Conservation (phyloP, 2,329 filamentous ascomycete species). For the Aspergillus ruber region DNA sequence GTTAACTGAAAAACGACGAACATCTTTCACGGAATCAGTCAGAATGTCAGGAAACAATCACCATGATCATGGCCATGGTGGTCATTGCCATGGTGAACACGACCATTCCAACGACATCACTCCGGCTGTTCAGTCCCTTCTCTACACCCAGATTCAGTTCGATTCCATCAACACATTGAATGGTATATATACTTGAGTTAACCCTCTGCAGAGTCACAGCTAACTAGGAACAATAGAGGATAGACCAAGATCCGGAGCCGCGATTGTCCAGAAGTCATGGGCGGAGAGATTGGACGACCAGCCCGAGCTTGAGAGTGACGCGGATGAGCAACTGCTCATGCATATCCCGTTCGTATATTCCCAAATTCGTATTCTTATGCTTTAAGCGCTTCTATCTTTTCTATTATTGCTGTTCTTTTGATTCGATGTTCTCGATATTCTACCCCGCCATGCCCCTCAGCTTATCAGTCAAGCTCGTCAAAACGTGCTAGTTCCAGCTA, state of each 20-base stretch:
- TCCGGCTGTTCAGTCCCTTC: conserved; percentile 79
- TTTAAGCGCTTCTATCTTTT: background rate
- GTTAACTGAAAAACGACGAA: background rate
- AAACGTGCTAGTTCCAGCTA: background rate
- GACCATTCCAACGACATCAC: conserved; percentile 91
- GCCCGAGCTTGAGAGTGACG: conserved; percentile 76
- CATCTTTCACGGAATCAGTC: background rate
- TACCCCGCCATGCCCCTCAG: conserved; percentile 23
- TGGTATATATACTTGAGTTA: conserved; percentile 34
- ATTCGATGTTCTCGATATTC: conserved; percentile 4
- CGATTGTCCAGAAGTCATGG: conserved; percentile 87
- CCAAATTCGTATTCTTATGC: background rate
- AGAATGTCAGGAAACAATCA: conserved; percentile 33
- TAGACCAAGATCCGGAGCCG: conserved; percentile 59
- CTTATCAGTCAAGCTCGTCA: conserved; percentile 4
- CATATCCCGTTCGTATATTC: conserved; percentile 64
- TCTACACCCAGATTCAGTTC: conserved; percentile 91
- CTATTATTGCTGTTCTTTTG: background rate
- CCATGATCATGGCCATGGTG: conserved; percentile 33
- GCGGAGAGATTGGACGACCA: conserved; percentile 63
- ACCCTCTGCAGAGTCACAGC: background rate
- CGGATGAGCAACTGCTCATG: conserved; percentile 91
- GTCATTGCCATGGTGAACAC: conserved; percentile 54
- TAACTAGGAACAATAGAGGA: conserved; percentile 42
- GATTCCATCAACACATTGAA: conserved; percentile 79